These are phyloP conservation scores for Sarocladium oryzae DNA, from an alignment of 2,329 filamentous ascomycete species.

Conservation along the genomic window DNA sequence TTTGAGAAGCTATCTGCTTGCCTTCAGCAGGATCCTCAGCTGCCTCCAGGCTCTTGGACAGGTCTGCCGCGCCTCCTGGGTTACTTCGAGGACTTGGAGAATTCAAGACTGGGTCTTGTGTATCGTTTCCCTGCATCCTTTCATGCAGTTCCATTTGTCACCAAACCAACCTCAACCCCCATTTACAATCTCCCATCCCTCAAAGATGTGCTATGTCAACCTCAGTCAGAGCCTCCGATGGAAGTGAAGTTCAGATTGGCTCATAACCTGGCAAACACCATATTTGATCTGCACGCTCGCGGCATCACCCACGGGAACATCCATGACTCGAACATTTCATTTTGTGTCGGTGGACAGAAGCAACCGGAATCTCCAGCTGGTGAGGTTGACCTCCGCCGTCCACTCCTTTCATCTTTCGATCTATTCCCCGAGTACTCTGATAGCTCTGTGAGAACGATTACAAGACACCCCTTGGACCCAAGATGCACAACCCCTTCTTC, in stretches of 20 bases:
- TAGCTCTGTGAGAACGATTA: constrained; percentile 20
- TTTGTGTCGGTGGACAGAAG: constrained; percentile 34
- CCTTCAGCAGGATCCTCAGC: constrained; percentile 47
- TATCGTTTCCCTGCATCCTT: constrained; percentile 67
- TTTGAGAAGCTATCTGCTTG: constrained; percentile 58
- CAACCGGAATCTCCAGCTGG: constrained; percentile 34
- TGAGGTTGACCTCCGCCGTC: constrained; percentile 58
- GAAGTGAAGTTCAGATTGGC: constrained; percentile 73
- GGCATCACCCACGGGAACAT: constrained; percentile 67
- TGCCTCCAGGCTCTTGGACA: constrained; percentile 50
- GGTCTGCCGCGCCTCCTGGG: constrained; percentile 55
- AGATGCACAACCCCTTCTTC: constrained; percentile 44
- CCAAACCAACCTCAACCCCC: constrained; percentile 42
- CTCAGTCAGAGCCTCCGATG: constrained; percentile 56
- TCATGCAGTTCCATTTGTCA: constrained; percentile 41
- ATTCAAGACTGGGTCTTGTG: constrained; percentile 65
- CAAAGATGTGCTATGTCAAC: constrained; percentile 43
- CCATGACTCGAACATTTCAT: constrained; percentile 59
- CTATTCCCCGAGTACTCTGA: constrained; percentile 45
- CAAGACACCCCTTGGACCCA: constrained; percentile 60
- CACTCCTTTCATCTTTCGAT: constrained; percentile 68
- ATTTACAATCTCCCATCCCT: constrained; percentile 48
- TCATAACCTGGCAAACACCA: constrained; percentile 63
- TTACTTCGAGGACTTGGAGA: constrained; percentile 69
- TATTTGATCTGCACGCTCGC: constrained; percentile 66